Evolutionary conservation across 352 stramenopile genomes (phyloP).

Genomic region (Globisporangium paddicum): DNA sequence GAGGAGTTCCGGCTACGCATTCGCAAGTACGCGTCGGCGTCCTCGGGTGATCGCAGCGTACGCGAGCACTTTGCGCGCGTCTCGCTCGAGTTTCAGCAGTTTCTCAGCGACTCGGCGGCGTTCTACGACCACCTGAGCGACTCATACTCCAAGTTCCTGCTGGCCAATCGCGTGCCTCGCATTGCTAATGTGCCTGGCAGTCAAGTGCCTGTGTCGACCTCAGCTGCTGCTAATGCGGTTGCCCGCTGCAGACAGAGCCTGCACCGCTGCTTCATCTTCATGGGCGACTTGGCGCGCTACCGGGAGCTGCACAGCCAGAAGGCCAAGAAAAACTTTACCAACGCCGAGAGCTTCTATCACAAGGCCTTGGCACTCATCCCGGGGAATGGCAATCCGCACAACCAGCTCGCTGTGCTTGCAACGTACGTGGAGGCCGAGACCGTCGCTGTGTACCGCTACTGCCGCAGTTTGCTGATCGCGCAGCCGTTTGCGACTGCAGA

Average conservation of each 20-base stretch:
- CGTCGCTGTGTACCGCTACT: slow-evolving; percentile 89
- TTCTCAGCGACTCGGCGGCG: slow-evolving; percentile 44
- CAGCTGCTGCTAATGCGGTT: slow-evolving; percentile 11
- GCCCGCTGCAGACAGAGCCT: slow-evolving; percentile 51
- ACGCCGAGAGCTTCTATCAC: slow-evolving; percentile 68
- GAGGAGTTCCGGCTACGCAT: slow-evolving; percentile 86
- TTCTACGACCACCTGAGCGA: slow-evolving; percentile 78
- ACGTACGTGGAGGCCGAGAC: slow-evolving; percentile 89
- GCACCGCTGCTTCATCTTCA: slow-evolving; percentile 78
- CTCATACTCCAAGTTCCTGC: slow-evolving; percentile 43
- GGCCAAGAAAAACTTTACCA: slow-evolving; percentile 80
- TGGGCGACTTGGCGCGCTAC: slow-evolving; percentile 79
- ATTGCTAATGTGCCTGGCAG: slow-evolving; percentile 19
- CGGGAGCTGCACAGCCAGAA: slow-evolving; percentile 80
- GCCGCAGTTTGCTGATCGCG: slow-evolving; percentile 75
- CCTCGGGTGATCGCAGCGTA: slow-evolving; percentile 52
- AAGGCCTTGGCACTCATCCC: slow-evolving; percentile 60
- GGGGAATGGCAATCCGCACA: slow-evolving; percentile 83
- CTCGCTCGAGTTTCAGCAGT: slow-evolving; percentile 69
- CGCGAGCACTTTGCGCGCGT: slow-evolving; percentile 78
- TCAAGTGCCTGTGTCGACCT: not conserved
- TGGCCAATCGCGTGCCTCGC: slow-evolving; percentile 33
- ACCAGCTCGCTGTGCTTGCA: slow-evolving; percentile 79
- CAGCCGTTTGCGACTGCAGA: slow-evolving; percentile 85
- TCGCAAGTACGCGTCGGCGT: slow-evolving; percentile 79